Conservation (phyloP, 768 basidiomycete species). For the Naematelia aurantialba region DNA sequence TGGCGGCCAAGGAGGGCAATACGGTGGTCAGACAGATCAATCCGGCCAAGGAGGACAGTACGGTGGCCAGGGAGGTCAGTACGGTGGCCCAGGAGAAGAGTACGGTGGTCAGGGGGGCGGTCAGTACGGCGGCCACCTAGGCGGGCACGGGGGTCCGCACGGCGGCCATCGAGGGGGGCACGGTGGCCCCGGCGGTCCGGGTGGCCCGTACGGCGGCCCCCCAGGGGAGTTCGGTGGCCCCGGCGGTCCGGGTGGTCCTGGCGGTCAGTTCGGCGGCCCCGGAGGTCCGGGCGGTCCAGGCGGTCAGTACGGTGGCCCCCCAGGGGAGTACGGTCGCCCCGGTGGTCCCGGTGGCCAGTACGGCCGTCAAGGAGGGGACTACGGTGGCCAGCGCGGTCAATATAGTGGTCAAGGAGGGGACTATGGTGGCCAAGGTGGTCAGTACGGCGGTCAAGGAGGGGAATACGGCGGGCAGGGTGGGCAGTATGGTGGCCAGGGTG, state of each 20-base stretch:
- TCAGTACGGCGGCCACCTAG: conserved; percentile 8
- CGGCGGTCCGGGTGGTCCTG: conserved; percentile 16
- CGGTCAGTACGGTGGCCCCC: no score
- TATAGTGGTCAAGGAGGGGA: conserved; percentile 8
- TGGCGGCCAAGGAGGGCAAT: conserved; percentile 12
- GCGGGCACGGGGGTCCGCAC: conserved; percentile 24
- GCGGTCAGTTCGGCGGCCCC: conserved; percentile 4
- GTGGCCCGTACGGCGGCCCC: conserved; percentile 14
- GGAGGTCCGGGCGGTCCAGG: not conserved
- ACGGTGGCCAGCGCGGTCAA: conserved; percentile 13
- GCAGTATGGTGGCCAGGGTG: conserved; percentile 16
- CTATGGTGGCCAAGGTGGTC: conserved; percentile 14
- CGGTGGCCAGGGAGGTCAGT: no score
- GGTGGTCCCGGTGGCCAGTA: conserved; percentile 13
- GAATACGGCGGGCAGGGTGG: conserved; percentile 7
- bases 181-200: conserved; percentile 10
- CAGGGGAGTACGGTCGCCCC: no score
- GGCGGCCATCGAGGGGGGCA: conserved; percentile 13
- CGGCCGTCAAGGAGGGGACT: conserved; percentile 13
- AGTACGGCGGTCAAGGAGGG: not conserved
- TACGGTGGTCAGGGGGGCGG: conserved; percentile 15
- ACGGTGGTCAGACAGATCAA: no score
- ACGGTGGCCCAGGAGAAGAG: no score
- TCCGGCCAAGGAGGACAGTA: no score
- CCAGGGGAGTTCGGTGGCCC: conserved; percentile 13